A percentile compares a stretch with the other conserved stretches of the same genome.
These are phyloP conservation scores for Scleroderma bovista DNA, from an alignment of 768 basidiomycete genomes.

Conservation along the genomic window DNA sequence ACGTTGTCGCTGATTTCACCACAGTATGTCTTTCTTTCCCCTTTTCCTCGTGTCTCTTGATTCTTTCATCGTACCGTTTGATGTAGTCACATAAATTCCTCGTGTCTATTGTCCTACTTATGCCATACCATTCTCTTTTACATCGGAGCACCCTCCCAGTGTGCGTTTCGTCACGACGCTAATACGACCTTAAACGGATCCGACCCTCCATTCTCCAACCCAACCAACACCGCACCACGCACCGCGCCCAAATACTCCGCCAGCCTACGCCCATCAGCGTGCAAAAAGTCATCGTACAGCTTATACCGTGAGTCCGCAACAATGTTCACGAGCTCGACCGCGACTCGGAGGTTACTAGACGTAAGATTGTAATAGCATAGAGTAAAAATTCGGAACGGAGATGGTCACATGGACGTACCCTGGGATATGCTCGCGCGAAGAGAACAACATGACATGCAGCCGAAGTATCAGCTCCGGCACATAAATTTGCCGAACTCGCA, in stretches of 20 bases:
- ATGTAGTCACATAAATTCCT: no score
- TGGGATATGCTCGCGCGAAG: conserved; percentile 58
- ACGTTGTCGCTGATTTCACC: no score
- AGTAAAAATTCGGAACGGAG: conserved; percentile 1
- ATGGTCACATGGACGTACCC: conserved; percentile 43
- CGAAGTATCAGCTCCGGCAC: conserved; percentile 87
- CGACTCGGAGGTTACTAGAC: conserved; percentile 72
- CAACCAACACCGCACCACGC: conserved; percentile 62
- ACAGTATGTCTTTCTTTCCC: no score
- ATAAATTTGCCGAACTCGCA: conserved; percentile 82
- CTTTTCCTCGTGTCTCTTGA: no score
- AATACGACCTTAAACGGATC: conserved; percentile 59
- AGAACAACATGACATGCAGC: conserved; percentile 66
- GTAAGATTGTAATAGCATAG: background rate
- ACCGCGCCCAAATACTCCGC: conserved; percentile 80
- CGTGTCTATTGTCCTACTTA: no score
- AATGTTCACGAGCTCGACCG: conserved; percentile 39
- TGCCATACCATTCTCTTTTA: no score
- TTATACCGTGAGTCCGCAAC: conserved; percentile 86
- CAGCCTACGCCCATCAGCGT: conserved; percentile 51
- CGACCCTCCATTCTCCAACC: no score
- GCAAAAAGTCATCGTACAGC: conserved; percentile 81
- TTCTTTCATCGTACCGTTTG: no score
- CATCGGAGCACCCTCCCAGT: no score
- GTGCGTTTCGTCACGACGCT: conserved; percentile 14